Evolutionary conservation across 1,284 basidiomycete genomes (phyloP).

Genomic region (Neonothopanus nambi): DNA sequence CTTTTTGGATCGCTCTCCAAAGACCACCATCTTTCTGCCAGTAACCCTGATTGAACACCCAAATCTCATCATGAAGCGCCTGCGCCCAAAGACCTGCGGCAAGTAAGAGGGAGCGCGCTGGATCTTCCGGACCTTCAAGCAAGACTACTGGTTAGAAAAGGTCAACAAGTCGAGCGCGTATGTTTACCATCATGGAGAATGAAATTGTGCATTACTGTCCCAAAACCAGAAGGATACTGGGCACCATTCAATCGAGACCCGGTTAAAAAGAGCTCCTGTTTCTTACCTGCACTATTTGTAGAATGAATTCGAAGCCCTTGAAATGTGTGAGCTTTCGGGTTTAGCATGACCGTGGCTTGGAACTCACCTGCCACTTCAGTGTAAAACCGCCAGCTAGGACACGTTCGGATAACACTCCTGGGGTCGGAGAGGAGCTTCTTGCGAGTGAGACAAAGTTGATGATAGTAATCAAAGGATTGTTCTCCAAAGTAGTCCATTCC

Average conservation of each 20-base stretch:
- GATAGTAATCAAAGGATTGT: conserved; percentile 49
- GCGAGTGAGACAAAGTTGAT: conserved; percentile 49
- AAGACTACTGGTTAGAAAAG: not conserved
- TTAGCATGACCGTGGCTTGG: too few species aligned
- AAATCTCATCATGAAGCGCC: conserved; percentile 65
- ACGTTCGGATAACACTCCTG: conserved; percentile 53
- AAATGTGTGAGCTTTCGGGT: not conserved
- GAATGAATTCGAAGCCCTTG: conserved; percentile 36
- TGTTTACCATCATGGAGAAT: conserved; percentile 54
- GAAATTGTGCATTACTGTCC: conserved; percentile 39
- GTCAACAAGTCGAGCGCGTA: not conserved
- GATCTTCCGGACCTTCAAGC: conserved; percentile 49
- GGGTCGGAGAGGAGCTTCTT: conserved; percentile 39
- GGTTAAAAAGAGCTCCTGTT: not conserved
- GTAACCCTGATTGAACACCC: conserved; percentile 70
- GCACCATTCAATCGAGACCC: not conserved
- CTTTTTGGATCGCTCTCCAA: conserved; percentile 72
- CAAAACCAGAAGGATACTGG: conserved; percentile 47
- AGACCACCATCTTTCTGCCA: conserved; percentile 67
- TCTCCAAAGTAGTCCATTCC: conserved; percentile 43
- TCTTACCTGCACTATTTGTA: conserved; percentile 46
- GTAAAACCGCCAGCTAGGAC: conserved; percentile 58
- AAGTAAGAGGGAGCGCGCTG: conserved; percentile 54
- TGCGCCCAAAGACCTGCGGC: conserved; percentile 52
- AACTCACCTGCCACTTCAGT: conserved; percentile 57